Evolutionary conservation across 2,329 filamentous ascomycete genomes (phyloP).

Genomic region (Fusarium musae): DNA sequence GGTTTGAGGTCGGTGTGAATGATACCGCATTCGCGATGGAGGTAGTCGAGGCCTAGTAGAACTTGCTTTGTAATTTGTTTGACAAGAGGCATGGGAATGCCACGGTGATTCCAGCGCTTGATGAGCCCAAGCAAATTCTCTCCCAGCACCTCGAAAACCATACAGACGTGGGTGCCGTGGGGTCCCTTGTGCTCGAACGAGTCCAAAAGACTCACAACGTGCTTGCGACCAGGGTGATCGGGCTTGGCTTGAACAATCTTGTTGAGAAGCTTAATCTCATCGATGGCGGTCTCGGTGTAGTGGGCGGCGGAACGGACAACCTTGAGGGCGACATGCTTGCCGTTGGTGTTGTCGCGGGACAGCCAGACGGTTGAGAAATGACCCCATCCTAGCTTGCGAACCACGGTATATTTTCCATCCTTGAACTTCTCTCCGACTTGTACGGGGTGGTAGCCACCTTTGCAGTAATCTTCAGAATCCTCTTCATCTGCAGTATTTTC

Average conservation of each 20-base stretch:
- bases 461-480: slow-evolving; percentile 99
- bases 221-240: slow-evolving; percentile 90
- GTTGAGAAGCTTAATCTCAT: slow-evolving; percentile 98
- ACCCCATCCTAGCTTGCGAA: slow-evolving; percentile 97
- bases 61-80: slow-evolving; percentile 99
- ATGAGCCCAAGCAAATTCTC: slow-evolving; percentile 95
- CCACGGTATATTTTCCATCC: slow-evolving; percentile 94
- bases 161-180: slow-evolving; percentile 96
- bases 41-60: slow-evolving; percentile 91
- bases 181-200: slow-evolving; percentile 98
- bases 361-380: slow-evolving; percentile 98
- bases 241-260: slow-evolving; percentile 97
- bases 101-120: slow-evolving; percentile 98
- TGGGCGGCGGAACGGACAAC: slow-evolving; percentile 97
- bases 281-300: slow-evolving; percentile 98
- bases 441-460: slow-evolving; percentile 97
- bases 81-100: slow-evolving; percentile 94
- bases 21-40: slow-evolving; percentile 97
- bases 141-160: slow-evolving; percentile 98
- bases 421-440: slow-evolving; percentile 96
- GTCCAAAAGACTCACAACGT: slow-evolving; percentile 95
- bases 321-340: slow-evolving; percentile 96
- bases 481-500: slow-evolving; percentile 98
- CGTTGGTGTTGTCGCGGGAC: slow-evolving; percentile 83
- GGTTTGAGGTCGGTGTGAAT: slow-evolving; percentile 98